Base-by-base conservation (phyloP, 768 basidiomycete species). In the Lactarius sanguifluus region DNA sequence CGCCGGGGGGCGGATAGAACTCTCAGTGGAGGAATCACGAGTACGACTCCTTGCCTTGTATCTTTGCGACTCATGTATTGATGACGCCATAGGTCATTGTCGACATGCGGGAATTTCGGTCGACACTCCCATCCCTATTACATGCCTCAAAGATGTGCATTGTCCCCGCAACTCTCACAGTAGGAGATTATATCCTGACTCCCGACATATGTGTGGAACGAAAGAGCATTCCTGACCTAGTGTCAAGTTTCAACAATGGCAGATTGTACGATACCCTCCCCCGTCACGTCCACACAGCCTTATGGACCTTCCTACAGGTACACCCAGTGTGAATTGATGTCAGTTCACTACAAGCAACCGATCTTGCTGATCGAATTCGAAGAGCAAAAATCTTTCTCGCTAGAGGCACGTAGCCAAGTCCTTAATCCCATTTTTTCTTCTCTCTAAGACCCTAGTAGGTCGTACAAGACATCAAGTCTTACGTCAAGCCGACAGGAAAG, bases 311-410 rank as follows among this genome's bases (percentile, higher is more conserved):
- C 41, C 9, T 32, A 3, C 70, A 98, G 96, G 66, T 97, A 96
- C 75, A 92, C 94, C 0, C 97, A 99, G 73, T 98, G 96, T 78
- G 96, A 98, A 77, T 75, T 93, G 25, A 98, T 99, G 96, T 94
- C 92, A 0, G 89, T 89, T 18, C 91, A 98, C 75, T 98, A 99
- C 79, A 97, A 94, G 77, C 87, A 90, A 23, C 96, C 96, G 0
- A 82, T 99, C 61, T 80, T 99, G 18, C 81, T 98, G 12, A 97
- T 98, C 71, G 96, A 99, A 74, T 98, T 98, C 69, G 96, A 98
- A 74, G 94, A 98, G 78, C 91, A 97, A 76, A 98, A 96, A 72
- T 88, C 93, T 0, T 97, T 98, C 76, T 90, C 91, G 0, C 82
- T 98, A 13, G 91, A 95, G 77, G 95, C 92, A 66, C 61, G 81